phyloP scores from a whole-genome alignment of 345 rosid genomes.

The Mangifera indica region DNA sequence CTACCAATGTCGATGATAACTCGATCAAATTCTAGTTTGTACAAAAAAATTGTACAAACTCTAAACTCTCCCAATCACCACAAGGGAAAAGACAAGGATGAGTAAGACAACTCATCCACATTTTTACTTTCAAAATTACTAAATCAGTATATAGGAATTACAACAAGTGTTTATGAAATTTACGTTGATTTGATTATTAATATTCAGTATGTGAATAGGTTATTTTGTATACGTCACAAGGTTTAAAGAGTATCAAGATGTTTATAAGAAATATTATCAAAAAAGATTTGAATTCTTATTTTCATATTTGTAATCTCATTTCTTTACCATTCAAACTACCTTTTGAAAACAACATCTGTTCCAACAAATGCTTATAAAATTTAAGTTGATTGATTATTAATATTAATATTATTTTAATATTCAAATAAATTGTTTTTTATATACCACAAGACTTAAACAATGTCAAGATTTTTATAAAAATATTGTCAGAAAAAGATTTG shows the following conservation, averaged over 20 bases:
- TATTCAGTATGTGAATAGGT: neutral
- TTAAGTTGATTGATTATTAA: no score
- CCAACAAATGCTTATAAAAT: no score
- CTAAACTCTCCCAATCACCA: constrained; percentile 15
- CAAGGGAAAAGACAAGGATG: neutral
- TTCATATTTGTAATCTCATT: no score
- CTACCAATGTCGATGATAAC: constrained; percentile 27
- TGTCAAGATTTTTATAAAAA: no score
- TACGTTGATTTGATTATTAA: neutral
- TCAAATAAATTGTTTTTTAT: no score
- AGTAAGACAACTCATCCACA: neutral
- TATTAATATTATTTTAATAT: no score
- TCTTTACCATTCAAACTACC: no score
- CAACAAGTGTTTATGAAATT: neutral
- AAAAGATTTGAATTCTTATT: no score
- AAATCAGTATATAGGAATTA: neutral
- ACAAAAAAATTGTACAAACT: constrained; percentile 19
- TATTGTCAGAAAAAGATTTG: no score
- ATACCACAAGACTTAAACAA: no score
- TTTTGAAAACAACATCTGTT: no score
- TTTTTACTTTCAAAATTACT: neutral
- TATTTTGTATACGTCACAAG: neutral
- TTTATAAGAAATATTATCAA: no score
- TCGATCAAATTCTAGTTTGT: constrained; percentile 43
- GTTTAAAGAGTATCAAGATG: neutral